A percentile compares a stretch with the other conserved stretches of the same genome.
These are phyloP conservation scores for Endoconidiophora polonica DNA, from an alignment of 2,329 filamentous ascomycete genomes.

Conservation along the genomic window DNA sequence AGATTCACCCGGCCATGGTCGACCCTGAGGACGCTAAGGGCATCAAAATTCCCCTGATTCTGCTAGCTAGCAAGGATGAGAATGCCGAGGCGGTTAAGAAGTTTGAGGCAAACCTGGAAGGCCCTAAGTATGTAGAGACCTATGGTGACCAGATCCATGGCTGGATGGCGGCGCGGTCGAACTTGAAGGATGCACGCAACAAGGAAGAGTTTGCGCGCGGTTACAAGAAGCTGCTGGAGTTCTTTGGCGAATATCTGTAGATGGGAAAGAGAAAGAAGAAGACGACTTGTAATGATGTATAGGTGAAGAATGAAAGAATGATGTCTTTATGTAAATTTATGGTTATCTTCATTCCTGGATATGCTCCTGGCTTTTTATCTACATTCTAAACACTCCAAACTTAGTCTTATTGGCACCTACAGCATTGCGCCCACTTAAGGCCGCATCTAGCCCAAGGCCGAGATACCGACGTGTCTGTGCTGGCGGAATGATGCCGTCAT, in stretches of 20 bases:
- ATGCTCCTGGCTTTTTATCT: conserved; percentile 16
- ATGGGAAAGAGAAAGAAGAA: background rate
- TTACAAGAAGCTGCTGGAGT: conserved; percentile 40
- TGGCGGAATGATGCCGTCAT: conserved; percentile 66
- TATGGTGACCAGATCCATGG: conserved; percentile 53
- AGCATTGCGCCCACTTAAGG: conserved; percentile 50
- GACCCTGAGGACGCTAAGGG: conserved; percentile 42
- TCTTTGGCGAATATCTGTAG: conserved; percentile 37
- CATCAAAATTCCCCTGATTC: conserved; percentile 42
- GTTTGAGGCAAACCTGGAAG: conserved; percentile 36
- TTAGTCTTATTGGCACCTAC: conserved; percentile 44
- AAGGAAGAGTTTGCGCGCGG: conserved; percentile 46
- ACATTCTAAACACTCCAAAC: conserved; percentile 78
- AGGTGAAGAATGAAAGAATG: background rate
- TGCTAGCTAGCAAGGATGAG: conserved; percentile 53
- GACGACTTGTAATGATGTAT: background rate
- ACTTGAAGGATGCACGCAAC: conserved; percentile 39
- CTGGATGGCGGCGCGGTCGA: conserved; percentile 53
- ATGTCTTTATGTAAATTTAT: background rate
- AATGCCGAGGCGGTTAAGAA: conserved; percentile 35
- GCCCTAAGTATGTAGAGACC: conserved; percentile 45
- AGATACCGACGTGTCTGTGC: conserved; percentile 59
- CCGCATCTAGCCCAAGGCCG: conserved; percentile 54
- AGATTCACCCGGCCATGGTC: conserved; percentile 47
- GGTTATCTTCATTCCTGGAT: too few species aligned